Evolutionary conservation across 352 stramenopile species (phyloP), one percentile per base, ranked within the genome.

Genomic region (Pythium coloratum): DNA sequence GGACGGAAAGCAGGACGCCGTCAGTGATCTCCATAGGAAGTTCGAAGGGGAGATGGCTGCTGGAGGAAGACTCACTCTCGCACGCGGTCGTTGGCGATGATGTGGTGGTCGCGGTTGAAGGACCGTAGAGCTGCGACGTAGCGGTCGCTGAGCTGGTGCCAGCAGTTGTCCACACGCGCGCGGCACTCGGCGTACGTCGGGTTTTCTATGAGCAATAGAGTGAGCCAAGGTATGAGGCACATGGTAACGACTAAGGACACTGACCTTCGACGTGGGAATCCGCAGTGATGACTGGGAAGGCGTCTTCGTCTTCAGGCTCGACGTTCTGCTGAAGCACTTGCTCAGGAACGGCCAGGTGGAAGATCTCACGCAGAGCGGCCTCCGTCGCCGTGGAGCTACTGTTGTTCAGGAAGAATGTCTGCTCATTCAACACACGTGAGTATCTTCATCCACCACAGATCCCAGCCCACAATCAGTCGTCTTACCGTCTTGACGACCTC

Each of bases 341-440:
- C 13, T 72, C 66, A 18, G 59, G 66, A 18, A 86, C 42, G 1
- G 82, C 76, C 1, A 89, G 66, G 28, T 85, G 70, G 64, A 86
- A 90, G 24, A 88, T 80, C 66, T 92, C 80, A 6, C 81, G 81
- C 7, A 92, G 66, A 9, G 78, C 74, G 6, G 80, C 84, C 58
- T 92, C 84, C 0, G 84, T 90, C 18, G 79, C 80, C 56, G 86
- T 80, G 13, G 78, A 90, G 57, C 76, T 92, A 53, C 75, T 78
- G 18, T 75, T 75, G 63, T 92, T 92, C 9, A 92, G 53, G 60
- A 81, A 82, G 40, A 90, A 89, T 20, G 81, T 89, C 84, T 92
- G 67, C 49, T 24, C 55, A 36, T 38, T 73, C 2, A 32, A 33
- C 13, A 56, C 34, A 50, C 13, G 32, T 57, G 20, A 76, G 38